phyloP scores from a whole-genome alignment of 495 filamentous ascomycete species.

The Penicillium turbatum region DNA sequence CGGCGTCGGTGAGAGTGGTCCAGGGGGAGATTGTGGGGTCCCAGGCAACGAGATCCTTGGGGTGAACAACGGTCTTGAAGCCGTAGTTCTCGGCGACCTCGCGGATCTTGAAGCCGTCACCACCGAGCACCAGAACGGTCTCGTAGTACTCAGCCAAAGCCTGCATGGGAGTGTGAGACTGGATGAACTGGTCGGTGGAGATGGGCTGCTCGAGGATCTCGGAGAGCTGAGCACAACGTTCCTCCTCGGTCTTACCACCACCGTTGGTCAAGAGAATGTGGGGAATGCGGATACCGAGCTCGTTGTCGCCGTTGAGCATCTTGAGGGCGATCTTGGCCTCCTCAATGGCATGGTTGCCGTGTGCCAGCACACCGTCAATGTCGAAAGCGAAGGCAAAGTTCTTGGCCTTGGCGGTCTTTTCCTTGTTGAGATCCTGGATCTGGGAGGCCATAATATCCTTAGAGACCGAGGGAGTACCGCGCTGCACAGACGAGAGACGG shows the following conservation, averaged over 20 bases:
- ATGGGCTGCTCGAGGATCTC: constrained; percentile 68
- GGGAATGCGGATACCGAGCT: constrained; percentile 79
- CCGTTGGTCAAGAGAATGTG: constrained; percentile 95
- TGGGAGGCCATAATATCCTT: constrained; percentile 69
- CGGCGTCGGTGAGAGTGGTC: constrained; percentile 64
- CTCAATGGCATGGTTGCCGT: constrained; percentile 74
- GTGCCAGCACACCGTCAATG: constrained; percentile 84
- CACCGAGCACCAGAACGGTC: constrained; percentile 81
- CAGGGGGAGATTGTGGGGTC: constrained; percentile 79
- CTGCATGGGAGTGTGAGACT: constrained; percentile 90
- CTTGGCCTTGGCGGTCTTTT: constrained; percentile 61
- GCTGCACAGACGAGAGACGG: constrained; percentile 55
- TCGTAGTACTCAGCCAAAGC: constrained; percentile 78
- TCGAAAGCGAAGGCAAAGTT: constrained; percentile 87
- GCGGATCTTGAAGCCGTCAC: constrained; percentile 85
- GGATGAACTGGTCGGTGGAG: constrained; percentile 86
- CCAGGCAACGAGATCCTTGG: constrained; percentile 85
- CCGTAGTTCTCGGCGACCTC: constrained; percentile 82
- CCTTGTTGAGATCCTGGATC: constrained; percentile 65
- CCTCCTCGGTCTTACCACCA: constrained; percentile 83
- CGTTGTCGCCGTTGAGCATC: constrained; percentile 79
- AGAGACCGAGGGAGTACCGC: constrained; percentile 46
- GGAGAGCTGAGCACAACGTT: constrained; percentile 74
- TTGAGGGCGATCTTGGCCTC: constrained; percentile 82
- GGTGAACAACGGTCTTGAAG: constrained; percentile 83